Percentiles rank a stretch among this genome's conserved stretches.
Evolutionary conservation across 1,284 basidiomycete species (phyloP).

Genomic region (Trichosporon sp.): DNA sequence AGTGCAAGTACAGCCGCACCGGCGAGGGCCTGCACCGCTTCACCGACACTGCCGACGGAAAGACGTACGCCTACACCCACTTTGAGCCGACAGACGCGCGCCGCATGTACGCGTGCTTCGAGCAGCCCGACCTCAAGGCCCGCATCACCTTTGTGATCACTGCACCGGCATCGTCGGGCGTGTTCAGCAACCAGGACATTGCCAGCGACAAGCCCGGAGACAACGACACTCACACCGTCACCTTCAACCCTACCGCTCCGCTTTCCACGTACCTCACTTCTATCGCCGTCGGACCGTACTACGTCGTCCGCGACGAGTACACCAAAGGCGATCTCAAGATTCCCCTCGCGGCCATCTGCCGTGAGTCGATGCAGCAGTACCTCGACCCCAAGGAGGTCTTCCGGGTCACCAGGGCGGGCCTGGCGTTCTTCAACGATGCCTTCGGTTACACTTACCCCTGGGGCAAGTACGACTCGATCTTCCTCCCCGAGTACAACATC

Average conservation of each 20-base stretch:
- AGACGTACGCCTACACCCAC: slow-evolving; percentile 15
- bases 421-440: slow-evolving; percentile 7
- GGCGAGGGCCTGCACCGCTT: slow-evolving; percentile 17
- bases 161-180: not conserved
- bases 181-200: slow-evolving; percentile 14
- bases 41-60: slow-evolving; percentile 14
- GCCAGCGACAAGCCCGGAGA: not conserved
- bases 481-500: slow-evolving; percentile 18
- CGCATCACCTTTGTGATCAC: slow-evolving; percentile 8
- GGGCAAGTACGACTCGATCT: slow-evolving; percentile 18
- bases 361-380: slow-evolving; percentile 12
- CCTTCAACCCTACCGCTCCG: slow-evolving; percentile 9
- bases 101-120: slow-evolving; percentile 14
- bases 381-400: slow-evolving; percentile 12
- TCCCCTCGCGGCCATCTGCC: slow-evolving; percentile 8
- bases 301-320: slow-evolving; percentile 5
- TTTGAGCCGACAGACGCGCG: slow-evolving; percentile 17
- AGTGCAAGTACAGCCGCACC: slow-evolving; percentile 12
- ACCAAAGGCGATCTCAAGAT: not conserved
- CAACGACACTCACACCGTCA: not conserved
- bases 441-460: slow-evolving; percentile 14
- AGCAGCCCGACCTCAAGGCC: slow-evolving; percentile 17
- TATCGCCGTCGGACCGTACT: slow-evolving; percentile 12
- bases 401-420: slow-evolving; percentile 12
- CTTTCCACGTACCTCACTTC: slow-evolving; percentile 12